These are phyloP conservation scores for Colletotrichum eleusines DNA, from an alignment of 2,329 filamentous ascomycete species.

Conservation along the genomic window DNA sequence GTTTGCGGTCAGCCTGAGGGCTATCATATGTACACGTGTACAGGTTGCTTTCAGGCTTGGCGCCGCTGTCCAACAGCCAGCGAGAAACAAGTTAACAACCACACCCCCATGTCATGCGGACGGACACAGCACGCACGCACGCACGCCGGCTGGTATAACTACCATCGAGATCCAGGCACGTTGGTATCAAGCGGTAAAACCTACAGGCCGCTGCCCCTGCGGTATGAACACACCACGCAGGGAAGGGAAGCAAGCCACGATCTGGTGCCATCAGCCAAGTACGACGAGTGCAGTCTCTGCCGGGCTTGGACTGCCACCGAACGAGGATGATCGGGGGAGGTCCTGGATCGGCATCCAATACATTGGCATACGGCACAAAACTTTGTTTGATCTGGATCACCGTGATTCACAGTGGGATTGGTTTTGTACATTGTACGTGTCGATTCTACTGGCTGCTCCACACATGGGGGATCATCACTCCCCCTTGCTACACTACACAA, in stretches of 20 bases:
- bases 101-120: slow-evolving; percentile 1
- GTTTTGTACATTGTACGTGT: slow-evolving; percentile 9
- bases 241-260: slow-evolving; percentile 25
- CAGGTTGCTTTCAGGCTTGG: background rate
- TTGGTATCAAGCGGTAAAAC: slow-evolving; percentile 13
- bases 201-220: slow-evolving; percentile 7
- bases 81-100: no score
- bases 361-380: slow-evolving; percentile 11
- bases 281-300: background rate
- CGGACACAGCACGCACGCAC: no score
- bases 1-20: slow-evolving; percentile 7
- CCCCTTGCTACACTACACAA: background rate
- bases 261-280: background rate
- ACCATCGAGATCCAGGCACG: background rate
- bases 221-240: slow-evolving; percentile 11
- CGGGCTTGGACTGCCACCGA: no score
- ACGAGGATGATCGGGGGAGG: no score
- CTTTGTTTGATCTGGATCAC: slow-evolving; percentile 23
- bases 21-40: slow-evolving; percentile 1
- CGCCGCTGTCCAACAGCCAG: background rate
- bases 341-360: slow-evolving; percentile 12
- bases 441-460: slow-evolving; percentile 3
- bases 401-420: slow-evolving; percentile 10
- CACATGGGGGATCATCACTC: background rate
- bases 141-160: no score